Evolutionary conservation across 2,329 filamentous ascomycete genomes (phyloP).

Genomic region (Leptographium procerum): DNA sequence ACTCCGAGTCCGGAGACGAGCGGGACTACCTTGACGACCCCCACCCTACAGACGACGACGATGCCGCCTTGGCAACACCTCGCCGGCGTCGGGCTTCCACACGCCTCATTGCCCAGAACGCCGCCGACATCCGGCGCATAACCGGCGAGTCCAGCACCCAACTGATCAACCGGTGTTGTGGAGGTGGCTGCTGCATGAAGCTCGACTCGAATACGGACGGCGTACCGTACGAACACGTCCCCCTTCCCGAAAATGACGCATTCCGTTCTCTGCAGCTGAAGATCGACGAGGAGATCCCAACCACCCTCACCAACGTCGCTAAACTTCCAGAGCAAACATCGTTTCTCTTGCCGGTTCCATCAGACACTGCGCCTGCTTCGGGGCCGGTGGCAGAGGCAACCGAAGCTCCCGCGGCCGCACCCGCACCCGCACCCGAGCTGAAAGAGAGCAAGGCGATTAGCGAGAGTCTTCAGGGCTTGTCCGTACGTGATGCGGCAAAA

Average conservation of each 20-base stretch:
- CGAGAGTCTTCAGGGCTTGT: conserved; percentile 14
- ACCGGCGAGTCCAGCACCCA: conserved; percentile 53
- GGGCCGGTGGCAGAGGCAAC: too few relatives aligned
- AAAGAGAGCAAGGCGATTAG: conserved; percentile 11
- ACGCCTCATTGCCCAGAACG: conserved; percentile 52
- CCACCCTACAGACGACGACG: conserved; percentile 25
- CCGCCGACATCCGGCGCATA: conserved; percentile 50
- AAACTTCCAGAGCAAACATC: conserved; percentile 67
- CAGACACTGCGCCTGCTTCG: too few relatives aligned
- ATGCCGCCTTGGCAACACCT: conserved; percentile 7
- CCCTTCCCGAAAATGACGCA: conserved; percentile 69
- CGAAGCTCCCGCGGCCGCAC: too few relatives aligned
- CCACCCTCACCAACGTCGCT: conserved; percentile 56
- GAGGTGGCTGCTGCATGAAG: conserved; percentile 51
- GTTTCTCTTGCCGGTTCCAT: conserved; percentile 49
- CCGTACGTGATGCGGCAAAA: conserved; percentile 22
- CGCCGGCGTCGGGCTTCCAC: conserved; percentile 57
- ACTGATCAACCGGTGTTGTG: conserved; percentile 52
- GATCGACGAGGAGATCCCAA: conserved; percentile 62
- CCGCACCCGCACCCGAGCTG: background rate
- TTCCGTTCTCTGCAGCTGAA: conserved; percentile 70
- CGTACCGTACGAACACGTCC: conserved; percentile 40
- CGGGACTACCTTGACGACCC: conserved; percentile 37
- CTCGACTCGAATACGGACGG: conserved; percentile 30
- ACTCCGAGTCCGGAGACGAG: conserved; percentile 49